phyloP scores from a whole-genome alignment of 345 rosid species.

The Gossypium sturtianum region DNA sequence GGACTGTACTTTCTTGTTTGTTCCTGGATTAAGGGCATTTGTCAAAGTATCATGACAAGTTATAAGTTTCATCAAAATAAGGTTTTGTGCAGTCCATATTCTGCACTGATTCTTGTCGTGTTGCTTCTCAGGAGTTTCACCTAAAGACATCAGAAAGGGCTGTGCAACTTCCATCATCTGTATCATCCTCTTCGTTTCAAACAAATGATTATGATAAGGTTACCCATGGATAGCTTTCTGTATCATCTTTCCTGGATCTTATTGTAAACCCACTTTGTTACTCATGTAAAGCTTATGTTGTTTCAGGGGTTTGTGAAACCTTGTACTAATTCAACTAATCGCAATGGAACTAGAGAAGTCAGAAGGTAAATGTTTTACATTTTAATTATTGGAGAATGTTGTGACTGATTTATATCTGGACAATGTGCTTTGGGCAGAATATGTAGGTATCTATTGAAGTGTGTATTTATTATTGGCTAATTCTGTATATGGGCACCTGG shows the following conservation, averaged over 20 bases:
- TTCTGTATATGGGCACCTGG: background rate
- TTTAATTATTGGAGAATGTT: background rate
- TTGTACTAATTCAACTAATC: slow-evolving; percentile 26
- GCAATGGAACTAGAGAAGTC: slow-evolving; percentile 42
- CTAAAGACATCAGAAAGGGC: slow-evolving; percentile 90
- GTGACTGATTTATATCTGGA: slow-evolving; percentile 15
- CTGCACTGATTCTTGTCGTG: slow-evolving; percentile 11
- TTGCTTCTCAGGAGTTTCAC: slow-evolving; percentile 67
- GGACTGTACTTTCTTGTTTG: background rate
- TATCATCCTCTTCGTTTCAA: slow-evolving; percentile 35
- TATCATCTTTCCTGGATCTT: background rate
- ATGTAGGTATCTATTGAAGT: background rate
- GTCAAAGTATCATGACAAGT: background rate
- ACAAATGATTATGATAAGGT: slow-evolving; percentile 51
- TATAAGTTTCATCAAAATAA: background rate
- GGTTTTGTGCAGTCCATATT: slow-evolving; percentile 2
- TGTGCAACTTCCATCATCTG: slow-evolving; percentile 53
- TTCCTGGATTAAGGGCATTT: slow-evolving; percentile 7
- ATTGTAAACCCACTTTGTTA: background rate
- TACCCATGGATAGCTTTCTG: background rate
- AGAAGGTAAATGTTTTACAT: slow-evolving; percentile 30
- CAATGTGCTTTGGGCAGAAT: background rate
- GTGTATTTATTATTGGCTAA: background rate
- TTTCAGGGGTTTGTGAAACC: slow-evolving; percentile 46
- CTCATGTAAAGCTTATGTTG: background rate